Conservation (phyloP, 2,329 filamentous ascomycete genomes). For the Colletotrichum brevisporum region DNA sequence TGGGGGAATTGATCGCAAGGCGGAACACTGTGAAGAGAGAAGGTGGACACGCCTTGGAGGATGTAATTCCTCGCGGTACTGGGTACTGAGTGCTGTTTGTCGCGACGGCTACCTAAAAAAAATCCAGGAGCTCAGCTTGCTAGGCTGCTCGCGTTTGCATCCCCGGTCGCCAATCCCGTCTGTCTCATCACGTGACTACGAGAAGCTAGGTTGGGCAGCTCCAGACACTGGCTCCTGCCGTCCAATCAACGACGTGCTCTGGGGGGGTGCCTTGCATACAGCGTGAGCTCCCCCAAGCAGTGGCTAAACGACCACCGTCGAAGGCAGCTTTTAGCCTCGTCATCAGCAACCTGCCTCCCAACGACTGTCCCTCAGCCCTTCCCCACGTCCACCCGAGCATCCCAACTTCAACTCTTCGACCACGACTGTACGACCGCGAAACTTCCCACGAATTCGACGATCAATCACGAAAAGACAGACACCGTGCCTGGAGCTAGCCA, state of each 20-base stretch:
- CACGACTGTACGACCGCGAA: conserved; percentile 29
- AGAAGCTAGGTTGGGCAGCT: conserved; percentile 33
- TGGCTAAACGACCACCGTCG: conserved; percentile 37
- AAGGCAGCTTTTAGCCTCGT: conserved; percentile 70
- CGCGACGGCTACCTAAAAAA: conserved; percentile 32
- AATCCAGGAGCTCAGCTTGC: conserved; percentile 29
- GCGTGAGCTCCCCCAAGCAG: conserved; percentile 40
- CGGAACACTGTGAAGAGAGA: conserved; percentile 8
- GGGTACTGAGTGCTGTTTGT: conserved; percentile 7
- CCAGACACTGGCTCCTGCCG: conserved; percentile 3
- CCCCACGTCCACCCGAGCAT: conserved; percentile 43
- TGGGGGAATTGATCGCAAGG: conserved; percentile 21
- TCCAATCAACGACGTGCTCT: conserved; percentile 25
- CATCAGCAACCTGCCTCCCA: conserved; percentile 57
- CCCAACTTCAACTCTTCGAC: conserved; percentile 2
- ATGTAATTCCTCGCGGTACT: conserved; percentile 18
- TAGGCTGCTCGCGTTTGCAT: conserved; percentile 6
- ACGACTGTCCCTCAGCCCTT: conserved; percentile 42
- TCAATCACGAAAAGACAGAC: background rate
- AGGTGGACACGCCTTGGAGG: conserved; percentile 13
- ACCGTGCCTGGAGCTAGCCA: conserved; percentile 4
- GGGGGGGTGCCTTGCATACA: conserved; percentile 34
- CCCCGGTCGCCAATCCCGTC: conserved; percentile 20
- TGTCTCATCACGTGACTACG: conserved; percentile 18
- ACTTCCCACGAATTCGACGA: conserved; percentile 14